A percentile compares a stretch with the other conserved stretches of the same genome.
Conservation (phyloP, 2,329 filamentous ascomycete genomes). For the Juglanconis oblonga region DNA sequence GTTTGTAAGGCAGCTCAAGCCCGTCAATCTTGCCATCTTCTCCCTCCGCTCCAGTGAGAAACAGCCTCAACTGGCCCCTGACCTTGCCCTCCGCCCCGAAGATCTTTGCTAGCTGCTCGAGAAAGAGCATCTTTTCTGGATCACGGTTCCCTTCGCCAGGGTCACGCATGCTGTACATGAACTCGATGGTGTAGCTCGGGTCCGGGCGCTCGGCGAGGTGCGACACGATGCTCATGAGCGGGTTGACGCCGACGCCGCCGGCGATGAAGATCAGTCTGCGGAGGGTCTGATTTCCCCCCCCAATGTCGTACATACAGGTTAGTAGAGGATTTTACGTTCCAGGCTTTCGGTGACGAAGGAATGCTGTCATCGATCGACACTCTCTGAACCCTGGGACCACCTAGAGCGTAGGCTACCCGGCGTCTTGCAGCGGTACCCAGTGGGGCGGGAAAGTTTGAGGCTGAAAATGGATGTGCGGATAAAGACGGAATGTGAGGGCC, state of each 20-base stretch:
- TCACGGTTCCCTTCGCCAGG: conserved; percentile 24
- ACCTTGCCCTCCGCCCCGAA: conserved; percentile 33
- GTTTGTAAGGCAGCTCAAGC: conserved; percentile 27
- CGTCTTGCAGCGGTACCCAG: no score
- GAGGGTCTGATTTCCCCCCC: not conserved
- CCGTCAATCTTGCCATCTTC: conserved; percentile 18
- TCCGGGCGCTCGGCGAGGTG: conserved; percentile 46
- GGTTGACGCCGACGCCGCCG: conserved; percentile 81
- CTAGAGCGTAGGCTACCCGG: no score
- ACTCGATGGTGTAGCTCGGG: conserved; percentile 42
- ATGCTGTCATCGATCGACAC: no score
- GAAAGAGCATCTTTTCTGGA: conserved; percentile 45
- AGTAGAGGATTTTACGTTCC: no score
- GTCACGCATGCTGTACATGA: conserved; percentile 60
- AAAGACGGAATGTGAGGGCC: no score
- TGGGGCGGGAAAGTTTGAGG: no score
- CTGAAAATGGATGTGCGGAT: no score
- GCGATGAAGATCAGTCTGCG: conserved; percentile 69
- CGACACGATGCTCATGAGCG: conserved; percentile 70
- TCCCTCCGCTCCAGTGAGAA: conserved; percentile 36
- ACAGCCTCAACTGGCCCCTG: conserved; percentile 42
- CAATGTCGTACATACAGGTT: no score
- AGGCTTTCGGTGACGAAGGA: no score
- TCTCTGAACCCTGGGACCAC: no score
- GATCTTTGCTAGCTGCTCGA: conserved; percentile 42